Base-by-base conservation (phyloP, 139 green algal species). In the Chlamydomonas eustigma region DNA sequence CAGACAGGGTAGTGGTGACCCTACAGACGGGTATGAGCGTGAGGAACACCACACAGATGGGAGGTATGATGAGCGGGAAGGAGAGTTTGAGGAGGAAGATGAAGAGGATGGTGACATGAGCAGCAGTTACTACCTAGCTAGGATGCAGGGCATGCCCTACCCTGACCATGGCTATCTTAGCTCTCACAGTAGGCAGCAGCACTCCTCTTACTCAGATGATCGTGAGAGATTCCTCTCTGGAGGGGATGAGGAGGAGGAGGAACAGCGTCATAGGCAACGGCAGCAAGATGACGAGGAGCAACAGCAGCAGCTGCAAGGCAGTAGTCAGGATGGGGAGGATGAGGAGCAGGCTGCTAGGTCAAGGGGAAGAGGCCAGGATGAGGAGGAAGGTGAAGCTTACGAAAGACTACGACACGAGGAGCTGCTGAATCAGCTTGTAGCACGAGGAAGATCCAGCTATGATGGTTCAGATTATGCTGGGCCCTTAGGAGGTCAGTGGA, bases 111-210 rank as follows among this genome's bases (percentile, higher is more conserved):
- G 44, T 18, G 44, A 58, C 44, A 18, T 58, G 12, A 58, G 44
- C 44, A 58, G 44, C 44, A 58, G 44, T 18, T 58, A 58, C 44
- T 58, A 58, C 44, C 44, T 58, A 58, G 44, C 44, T 58, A 18
- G 12, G 12, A 58, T 18, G 44, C 44, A 58, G 44, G 44, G 44
- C 44, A 58, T 58, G 44, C 44, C 44, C 12, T 58, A 58, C 44
- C 12, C 44, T 58, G 44, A 58, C 44, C 12, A 58, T 58, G 44
- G 44, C 44, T 12, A 18, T 12, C 18, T 28, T 58, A 18, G 18
- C 12, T 18, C 44, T 58, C 44, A 58, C 12, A 58, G 12, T 12
- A 12, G 12, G 44, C 44, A 58, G 44, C 44, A 58, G 44, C 18
- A 58, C 44, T 58, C 12, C 18, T 18, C 44, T 28, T 58, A 58